Evolutionary conservation across 345 rosid genomes (phyloP).

Genomic region (Hibiscus tridactylites): DNA sequence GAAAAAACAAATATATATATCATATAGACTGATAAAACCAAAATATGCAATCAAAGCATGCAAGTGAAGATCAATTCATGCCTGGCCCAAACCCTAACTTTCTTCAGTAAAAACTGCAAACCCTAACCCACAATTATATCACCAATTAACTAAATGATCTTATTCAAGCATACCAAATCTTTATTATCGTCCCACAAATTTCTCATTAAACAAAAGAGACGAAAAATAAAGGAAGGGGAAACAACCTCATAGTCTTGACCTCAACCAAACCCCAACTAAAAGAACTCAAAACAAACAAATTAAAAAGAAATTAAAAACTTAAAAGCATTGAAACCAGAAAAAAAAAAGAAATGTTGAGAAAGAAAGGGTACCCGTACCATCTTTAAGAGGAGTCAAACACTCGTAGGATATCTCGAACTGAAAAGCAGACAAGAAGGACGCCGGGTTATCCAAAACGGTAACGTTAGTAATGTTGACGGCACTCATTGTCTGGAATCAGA

Average conservation of each 20-base stretch:
- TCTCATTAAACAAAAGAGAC: not conserved
- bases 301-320: not conserved
- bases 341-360: not conserved
- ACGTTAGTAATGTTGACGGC: conserved; percentile 92
- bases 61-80: not conserved
- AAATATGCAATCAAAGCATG: not conserved
- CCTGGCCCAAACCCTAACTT: not conserved
- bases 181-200: not conserved
- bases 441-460: conserved; percentile 81
- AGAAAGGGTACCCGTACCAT: conserved; percentile 38
- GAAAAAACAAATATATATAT: not conserved
- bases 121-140: not conserved
- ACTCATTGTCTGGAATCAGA: conserved; percentile 45
- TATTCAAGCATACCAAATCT: not conserved
- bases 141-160: not conserved
- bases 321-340: not conserved
- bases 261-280: not conserved
- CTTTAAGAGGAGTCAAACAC: conserved; percentile 89
- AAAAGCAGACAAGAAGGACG: conserved; percentile 74
- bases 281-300: not conserved
- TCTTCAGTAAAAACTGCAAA: not conserved
- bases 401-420: conserved; percentile 99
- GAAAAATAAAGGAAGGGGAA: not conserved
- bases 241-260: not conserved
- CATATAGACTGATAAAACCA: not conserved